Conservation (phyloP, 2,329 filamentous ascomycete species). For the Ceratocystis eucalypticola region DNA sequence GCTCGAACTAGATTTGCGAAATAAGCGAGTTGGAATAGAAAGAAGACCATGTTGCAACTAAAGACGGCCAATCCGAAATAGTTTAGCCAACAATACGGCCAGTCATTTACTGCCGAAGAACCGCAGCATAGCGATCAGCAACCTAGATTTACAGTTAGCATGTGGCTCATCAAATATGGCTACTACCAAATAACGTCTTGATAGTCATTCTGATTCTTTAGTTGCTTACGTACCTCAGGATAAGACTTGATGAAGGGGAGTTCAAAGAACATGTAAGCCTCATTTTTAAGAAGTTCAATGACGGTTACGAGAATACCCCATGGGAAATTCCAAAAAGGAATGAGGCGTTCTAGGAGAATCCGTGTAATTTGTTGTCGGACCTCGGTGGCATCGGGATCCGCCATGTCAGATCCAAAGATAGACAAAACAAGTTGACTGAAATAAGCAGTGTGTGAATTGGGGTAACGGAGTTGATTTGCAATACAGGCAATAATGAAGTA, state of each 20-base stretch:
- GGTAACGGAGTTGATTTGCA: slow-evolving; percentile 81
- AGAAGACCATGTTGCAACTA: neutral
- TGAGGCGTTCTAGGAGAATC: slow-evolving; percentile 72
- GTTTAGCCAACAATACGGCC: neutral
- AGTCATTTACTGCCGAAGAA: slow-evolving; percentile 21
- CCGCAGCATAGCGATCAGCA: slow-evolving; percentile 26
- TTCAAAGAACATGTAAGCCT: slow-evolving; percentile 77
- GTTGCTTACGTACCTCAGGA: slow-evolving; percentile 53
- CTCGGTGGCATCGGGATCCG: slow-evolving; percentile 61
- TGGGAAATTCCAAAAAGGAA: slow-evolving; percentile 83
- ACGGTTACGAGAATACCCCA: slow-evolving; percentile 88
- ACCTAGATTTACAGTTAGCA: slow-evolving; percentile 21
- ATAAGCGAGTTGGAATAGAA: neutral
- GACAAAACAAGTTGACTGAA: slow-evolving; percentile 78
- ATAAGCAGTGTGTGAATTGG: slow-evolving; percentile 81
- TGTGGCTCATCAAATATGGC: neutral
- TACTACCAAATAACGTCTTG: too few relatives aligned
- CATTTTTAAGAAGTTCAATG: slow-evolving; percentile 81
- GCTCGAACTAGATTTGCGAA: neutral
- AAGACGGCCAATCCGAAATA: neutral
- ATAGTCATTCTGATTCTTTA: too few relatives aligned
- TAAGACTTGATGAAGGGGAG: slow-evolving; percentile 81
- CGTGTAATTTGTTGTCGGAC: slow-evolving; percentile 85
- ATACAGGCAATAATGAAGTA: slow-evolving; percentile 78
- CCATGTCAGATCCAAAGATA: slow-evolving; percentile 64